Base-by-base conservation (phyloP, 192 early-diverging fungal genomes). In the Gryganskiella cystojenkinii region DNA sequence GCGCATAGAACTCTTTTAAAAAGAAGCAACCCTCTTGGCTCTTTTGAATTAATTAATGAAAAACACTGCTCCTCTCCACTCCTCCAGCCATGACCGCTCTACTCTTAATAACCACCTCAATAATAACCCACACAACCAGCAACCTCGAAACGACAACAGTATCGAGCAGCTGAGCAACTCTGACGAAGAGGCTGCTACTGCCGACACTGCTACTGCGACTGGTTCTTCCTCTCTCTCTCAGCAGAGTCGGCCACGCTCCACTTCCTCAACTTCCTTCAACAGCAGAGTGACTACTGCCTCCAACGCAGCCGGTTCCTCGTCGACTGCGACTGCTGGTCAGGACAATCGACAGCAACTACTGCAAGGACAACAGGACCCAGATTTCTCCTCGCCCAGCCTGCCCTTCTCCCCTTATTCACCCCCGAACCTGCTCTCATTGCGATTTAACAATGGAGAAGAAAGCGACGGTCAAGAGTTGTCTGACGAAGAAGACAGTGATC, bases 401-500 rank as follows among this genome's bases (percentile, higher is more conserved):
- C 61, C 54, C 20, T 55, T 57, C 59, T 57, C 43, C 14, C 46
- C 64, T 13, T 56, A 37, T 24, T 25, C 56, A 4, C 61, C 45
- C 15, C 37, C 60, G 7, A 34, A 61, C 22, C 25, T 58, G 9
- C 74, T 78, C 30, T 78, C 67, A 3, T 54, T 56, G 31, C 61
- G 74, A 35, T 64, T 78, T 61, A 69, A 60, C 37, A 60, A 78
- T 30, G 74, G 69, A 14, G 45, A 59, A 14, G 74, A 78, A 43
- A 64, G 50, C 28, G 74, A 69, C 30, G 14, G 54, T 20, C 52
- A 57, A n/a, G n/a, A n/a, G n/a, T n/a, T n/a, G 51, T 45, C 61
- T 2, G 61, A 78, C 19, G 66, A 78, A 22, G 66, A 78, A 20
- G 74, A 78, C 74, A 78, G 74, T 37, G 74, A 78, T 49, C 74